These are phyloP conservation scores for Heritiera fomes DNA, from an alignment of 345 rosid species.

Conservation along the genomic window DNA sequence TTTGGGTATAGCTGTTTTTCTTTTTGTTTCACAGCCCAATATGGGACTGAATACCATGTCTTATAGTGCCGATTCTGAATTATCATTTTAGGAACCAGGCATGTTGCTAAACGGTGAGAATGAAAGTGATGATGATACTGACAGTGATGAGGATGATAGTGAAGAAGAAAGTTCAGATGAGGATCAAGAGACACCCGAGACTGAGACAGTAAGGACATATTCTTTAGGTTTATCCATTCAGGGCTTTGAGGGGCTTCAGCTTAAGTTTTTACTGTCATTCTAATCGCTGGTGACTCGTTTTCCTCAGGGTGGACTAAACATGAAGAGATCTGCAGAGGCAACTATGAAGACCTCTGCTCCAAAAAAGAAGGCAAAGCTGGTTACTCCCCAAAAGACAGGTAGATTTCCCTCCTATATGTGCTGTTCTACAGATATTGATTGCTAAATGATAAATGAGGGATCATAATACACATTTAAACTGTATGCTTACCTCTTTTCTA, in stretches of 20 bases:
- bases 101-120: conserved; percentile 18
- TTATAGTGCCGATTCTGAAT: conserved; percentile 5
- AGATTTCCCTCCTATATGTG: not conserved
- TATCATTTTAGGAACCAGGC: not conserved
- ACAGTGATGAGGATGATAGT: conserved; percentile 29
- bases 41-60: not conserved
- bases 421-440: not conserved
- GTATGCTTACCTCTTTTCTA: not conserved
- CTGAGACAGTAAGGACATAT: conserved; percentile 43
- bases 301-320: conserved; percentile 36
- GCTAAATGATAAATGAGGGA: conserved; percentile 5
- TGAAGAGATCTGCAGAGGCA: conserved; percentile 68
- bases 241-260: not conserved
- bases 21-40: not conserved
- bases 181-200: conserved; percentile 46
- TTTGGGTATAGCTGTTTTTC: not conserved
- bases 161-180: conserved; percentile 36
- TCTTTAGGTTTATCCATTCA: not conserved
- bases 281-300: not conserved
- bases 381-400: conserved; percentile 77
- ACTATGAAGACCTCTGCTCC: conserved; percentile 44
- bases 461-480: conserved; percentile 9
- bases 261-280: not conserved
- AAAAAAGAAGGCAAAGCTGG: conserved; percentile 70
- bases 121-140: conserved; percentile 25